Conservation (phyloP, 1,139 yeast species). For the Blastobotrys illinoisensis region DNA sequence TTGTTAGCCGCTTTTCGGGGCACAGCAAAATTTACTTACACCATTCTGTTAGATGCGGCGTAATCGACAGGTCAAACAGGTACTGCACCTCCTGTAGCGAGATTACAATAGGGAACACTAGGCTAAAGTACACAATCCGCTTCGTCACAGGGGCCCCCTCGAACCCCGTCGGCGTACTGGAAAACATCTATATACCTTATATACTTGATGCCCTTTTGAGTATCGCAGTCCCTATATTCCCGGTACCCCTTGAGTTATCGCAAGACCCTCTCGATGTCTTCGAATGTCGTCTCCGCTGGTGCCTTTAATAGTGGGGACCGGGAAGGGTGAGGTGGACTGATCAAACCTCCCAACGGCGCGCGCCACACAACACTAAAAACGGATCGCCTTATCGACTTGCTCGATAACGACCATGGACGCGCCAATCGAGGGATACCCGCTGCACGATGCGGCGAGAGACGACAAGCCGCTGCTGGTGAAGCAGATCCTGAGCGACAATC, state of each 20-base stretch:
- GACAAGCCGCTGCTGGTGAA: conserved; percentile 47
- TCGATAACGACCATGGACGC: conserved; percentile 1
- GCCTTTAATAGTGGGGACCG: no score
- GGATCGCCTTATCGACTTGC: no score
- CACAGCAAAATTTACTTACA: no score
- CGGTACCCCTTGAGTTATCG: no score
- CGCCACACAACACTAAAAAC: background rate
- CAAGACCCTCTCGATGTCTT: no score
- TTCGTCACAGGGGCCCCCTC: conserved; percentile 54
- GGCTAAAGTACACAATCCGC: conserved; percentile 38
- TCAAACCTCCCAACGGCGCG: background rate
- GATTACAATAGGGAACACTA: conserved; percentile 46
- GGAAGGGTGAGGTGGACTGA: background rate
- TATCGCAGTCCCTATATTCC: no score
- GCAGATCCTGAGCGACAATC: conserved; percentile 44
- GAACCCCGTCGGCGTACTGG: conserved; percentile 51
- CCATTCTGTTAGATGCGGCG: conserved; percentile 57
- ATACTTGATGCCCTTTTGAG: background rate
- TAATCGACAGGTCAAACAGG: conserved; percentile 46
- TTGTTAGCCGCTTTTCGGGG: background rate
- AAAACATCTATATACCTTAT: conserved; percentile 26
- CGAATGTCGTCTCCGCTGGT: no score
- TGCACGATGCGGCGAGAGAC: conserved; percentile 59
- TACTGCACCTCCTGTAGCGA: conserved; percentile 56
- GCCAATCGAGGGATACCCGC: conserved; percentile 18